Percentiles rank a stretch among this genome's conserved stretches.
Evolutionary conservation across 768 basidiomycete species (phyloP).

Genomic region (Cantharellus anzutake): DNA sequence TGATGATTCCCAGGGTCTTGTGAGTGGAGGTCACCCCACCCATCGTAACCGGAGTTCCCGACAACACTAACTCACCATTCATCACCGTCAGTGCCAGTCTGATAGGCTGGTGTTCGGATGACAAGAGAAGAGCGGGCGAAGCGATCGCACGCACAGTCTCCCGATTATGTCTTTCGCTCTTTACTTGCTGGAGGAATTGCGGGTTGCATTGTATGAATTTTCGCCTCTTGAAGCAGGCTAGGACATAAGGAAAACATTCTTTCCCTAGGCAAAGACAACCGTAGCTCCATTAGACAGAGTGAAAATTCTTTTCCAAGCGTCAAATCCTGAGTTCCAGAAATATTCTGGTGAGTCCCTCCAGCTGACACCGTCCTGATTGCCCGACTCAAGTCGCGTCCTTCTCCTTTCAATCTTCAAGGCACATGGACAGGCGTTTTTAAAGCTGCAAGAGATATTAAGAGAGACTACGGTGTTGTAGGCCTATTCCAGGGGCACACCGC

Average conservation of each 20-base stretch:
- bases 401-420: slow-evolving; percentile 28
- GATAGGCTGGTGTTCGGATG: neutral
- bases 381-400: slow-evolving; percentile 19
- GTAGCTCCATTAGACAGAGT: slow-evolving; percentile 94
- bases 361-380: slow-evolving; percentile 7
- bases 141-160: slow-evolving; percentile 15
- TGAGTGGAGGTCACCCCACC: no score
- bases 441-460: slow-evolving; percentile 49
- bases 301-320: slow-evolving; percentile 96
- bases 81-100: no score
- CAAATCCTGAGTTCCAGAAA: slow-evolving; percentile 84
- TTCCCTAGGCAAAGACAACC: slow-evolving; percentile 66
- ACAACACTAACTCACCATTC: no score
- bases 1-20: no score
- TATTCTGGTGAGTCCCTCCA: slow-evolving; percentile 54
- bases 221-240: slow-evolving; percentile 3
- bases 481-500: slow-evolving; percentile 93
- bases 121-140: slow-evolving; percentile 22
- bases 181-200: slow-evolving; percentile 87
- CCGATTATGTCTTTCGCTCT: slow-evolving; percentile 52
- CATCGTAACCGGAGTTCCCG: no score
- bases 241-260: slow-evolving; percentile 3
- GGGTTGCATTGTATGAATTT: slow-evolving; percentile 64
- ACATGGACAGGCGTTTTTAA: slow-evolving; percentile 70
- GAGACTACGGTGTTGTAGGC: slow-evolving; percentile 42